Evolutionary conservation across 805 yeast species (phyloP).

Genomic region (Nakazawaea pomicola): DNA sequence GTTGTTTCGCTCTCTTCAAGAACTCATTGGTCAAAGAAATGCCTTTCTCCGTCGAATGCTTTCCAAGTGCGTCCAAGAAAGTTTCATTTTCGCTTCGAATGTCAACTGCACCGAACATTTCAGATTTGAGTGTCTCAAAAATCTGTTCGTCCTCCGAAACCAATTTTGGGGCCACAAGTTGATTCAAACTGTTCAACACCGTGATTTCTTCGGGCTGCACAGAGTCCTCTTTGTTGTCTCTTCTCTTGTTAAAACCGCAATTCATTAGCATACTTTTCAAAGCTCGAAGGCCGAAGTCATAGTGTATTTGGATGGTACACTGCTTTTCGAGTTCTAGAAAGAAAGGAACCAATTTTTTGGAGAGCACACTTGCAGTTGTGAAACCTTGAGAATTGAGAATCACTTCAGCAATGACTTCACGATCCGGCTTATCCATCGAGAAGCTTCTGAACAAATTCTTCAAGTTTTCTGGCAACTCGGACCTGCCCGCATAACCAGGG

Average conservation of each 20-base stretch:
- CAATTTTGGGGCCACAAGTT: constrained; percentile 66
- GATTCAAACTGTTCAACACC: constrained; percentile 49
- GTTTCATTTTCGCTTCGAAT: constrained; percentile 20
- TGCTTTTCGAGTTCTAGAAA: constrained; percentile 38
- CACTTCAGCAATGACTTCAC: constrained; percentile 60
- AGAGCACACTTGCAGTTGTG: constrained; percentile 34
- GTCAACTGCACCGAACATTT: constrained; percentile 23
- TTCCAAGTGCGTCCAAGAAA: constrained; percentile 23
- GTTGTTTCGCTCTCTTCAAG: constrained; percentile 53
- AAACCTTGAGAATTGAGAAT: constrained; percentile 75
- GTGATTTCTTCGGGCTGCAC: constrained; percentile 24
- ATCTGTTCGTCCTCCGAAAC: constrained; percentile 43
- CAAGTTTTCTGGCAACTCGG: constrained; percentile 78
- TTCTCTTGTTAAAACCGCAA: constrained; percentile 46
- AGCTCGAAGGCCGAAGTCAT: constrained; percentile 88
- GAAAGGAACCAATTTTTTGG: constrained; percentile 49
- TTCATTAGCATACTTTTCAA: constrained; percentile 60
- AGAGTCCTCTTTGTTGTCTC: not conserved
- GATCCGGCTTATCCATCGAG: constrained; percentile 71
- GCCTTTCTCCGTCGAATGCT: constrained; percentile 28
- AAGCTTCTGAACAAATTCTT: constrained; percentile 73
- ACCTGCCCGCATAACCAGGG: constrained; percentile 83
- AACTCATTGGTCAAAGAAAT: constrained; percentile 34
- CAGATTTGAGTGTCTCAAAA: constrained; percentile 23
- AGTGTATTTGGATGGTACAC: constrained; percentile 60